phyloP scores from a whole-genome alignment of 2,329 filamentous ascomycete genomes.

The Aspergillus sp. region DNA sequence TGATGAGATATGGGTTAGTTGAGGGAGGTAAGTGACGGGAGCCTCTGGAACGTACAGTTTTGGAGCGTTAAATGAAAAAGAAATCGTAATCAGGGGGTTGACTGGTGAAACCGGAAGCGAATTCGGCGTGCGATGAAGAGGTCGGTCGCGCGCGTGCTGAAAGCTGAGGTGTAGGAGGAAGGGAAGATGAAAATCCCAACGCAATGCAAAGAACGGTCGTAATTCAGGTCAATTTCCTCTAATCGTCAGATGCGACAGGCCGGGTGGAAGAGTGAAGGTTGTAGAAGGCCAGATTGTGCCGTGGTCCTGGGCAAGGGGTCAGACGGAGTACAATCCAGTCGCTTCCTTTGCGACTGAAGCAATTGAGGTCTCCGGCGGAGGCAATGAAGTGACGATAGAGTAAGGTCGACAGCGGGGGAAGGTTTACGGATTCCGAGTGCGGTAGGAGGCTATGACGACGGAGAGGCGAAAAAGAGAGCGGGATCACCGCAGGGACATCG shows the following conservation, averaged over 20 bases:
- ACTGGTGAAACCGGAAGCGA: neutral
- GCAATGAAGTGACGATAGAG: neutral
- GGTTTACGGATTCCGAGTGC: neutral
- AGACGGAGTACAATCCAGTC: too few species aligned
- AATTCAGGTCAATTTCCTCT: too few species aligned
- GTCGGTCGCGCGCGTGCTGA: neutral
- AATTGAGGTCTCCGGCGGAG: neutral
- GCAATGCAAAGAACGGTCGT: too few species aligned
- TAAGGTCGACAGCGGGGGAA: neutral
- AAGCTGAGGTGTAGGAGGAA: neutral
- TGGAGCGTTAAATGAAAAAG: too few species aligned
- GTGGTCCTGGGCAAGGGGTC: too few species aligned
- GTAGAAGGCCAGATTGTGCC: too few species aligned
- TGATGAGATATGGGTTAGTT: conserved; percentile 9
- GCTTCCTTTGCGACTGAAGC: neutral
- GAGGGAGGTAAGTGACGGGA: neutral
- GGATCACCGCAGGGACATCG: conserved; percentile 19
- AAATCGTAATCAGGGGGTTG: neutral
- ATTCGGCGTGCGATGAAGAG: neutral
- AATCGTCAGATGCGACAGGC: too few species aligned
- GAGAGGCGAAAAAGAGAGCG: conserved; percentile 8
- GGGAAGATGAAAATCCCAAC: neutral
- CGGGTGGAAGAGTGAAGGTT: too few species aligned
- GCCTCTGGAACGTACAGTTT: too few species aligned
- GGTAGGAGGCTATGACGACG: conserved; percentile 7